Evolutionary conservation across 2,329 filamentous ascomycete species (phyloP).

Genomic region (Aspergillus ochraceus): DNA sequence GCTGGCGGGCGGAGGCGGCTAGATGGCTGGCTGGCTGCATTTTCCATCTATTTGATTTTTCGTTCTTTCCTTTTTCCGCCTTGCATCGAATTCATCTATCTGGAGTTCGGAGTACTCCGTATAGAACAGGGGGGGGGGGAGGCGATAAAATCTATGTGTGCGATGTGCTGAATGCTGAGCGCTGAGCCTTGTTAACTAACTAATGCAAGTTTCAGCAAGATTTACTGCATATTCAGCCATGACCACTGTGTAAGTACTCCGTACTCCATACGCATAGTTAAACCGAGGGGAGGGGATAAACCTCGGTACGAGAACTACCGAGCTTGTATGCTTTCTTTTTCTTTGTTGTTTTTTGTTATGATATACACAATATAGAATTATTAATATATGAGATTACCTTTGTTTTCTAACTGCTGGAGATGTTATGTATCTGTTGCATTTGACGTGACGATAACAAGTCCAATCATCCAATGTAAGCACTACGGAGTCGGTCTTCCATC

Average conservation of each 20-base stretch:
- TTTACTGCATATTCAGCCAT: neutral
- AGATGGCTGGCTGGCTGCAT: neutral
- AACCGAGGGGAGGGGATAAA: neutral
- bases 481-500: neutral
- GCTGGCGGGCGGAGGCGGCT: neutral
- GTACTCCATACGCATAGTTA: no score
- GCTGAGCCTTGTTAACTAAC: neutral
- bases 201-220: neutral
- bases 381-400: neutral
- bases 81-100: no score
- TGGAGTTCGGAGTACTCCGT: neutral
- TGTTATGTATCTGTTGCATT: neutral
- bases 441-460: no score
- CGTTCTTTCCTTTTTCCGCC: no score
- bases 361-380: neutral
- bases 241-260: no score
- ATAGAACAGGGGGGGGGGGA: no score
- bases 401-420: neutral
- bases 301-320: neutral
- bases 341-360: neutral
- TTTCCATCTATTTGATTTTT: no score
- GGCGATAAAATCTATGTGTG: neutral
- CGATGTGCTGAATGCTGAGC: neutral
- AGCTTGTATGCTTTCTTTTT: neutral
- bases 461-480: neutral